Evolutionary conservation across 108 stramenopile genomes (phyloP), one percentile per base, ranked within the genome.

Genomic region (Cyclotella kingstonii): DNA sequence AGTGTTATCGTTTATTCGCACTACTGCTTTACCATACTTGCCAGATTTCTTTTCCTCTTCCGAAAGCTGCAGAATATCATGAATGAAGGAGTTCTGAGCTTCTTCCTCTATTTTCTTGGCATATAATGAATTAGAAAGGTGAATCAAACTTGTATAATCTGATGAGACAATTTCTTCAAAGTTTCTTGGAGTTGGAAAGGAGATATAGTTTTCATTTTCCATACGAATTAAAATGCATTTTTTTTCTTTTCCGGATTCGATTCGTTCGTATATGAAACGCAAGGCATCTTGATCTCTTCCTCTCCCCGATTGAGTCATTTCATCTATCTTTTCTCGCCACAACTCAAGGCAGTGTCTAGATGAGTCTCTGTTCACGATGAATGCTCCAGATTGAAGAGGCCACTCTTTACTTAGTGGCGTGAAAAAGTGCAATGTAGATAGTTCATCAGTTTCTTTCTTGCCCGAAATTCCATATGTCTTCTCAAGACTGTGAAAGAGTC

Each of bases 41-140:
- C 63, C 54, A 11, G 61, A 63, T 42, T 44, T 31, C 33, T 23
- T 63, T 45, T 73, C 72, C 26, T 73, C 63, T 21, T 65, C 58
- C 1, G 56, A 56, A n/a, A 73, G 49, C 50, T 46, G 31, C 52
- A 73, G 44, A 2, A 73, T 47, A 7, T 65, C 50, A 54, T 65
- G 35, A 22, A 73, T 64, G 21, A 56, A 63, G 4, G 5, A n/a
- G 19, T 51, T 73, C 52, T 73, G 72, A 10, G 22, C 21, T 19
- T 73, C 63, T 49, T 73, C 58, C 4, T 73, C 72, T 31, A 73
- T 73, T 52, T 56, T 47, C 39, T 73, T 73, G 22, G 72, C 72
- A 54, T 60, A 65, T 26, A 60, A 40, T 5, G 63, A 65, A 44
- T 73, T 73, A 34, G 47, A 57, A 27, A 73, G 45, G 52, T 73